Evolutionary conservation across 2,329 filamentous ascomycete species (phyloP).

Genomic region (Scedosporium dehoogii): DNA sequence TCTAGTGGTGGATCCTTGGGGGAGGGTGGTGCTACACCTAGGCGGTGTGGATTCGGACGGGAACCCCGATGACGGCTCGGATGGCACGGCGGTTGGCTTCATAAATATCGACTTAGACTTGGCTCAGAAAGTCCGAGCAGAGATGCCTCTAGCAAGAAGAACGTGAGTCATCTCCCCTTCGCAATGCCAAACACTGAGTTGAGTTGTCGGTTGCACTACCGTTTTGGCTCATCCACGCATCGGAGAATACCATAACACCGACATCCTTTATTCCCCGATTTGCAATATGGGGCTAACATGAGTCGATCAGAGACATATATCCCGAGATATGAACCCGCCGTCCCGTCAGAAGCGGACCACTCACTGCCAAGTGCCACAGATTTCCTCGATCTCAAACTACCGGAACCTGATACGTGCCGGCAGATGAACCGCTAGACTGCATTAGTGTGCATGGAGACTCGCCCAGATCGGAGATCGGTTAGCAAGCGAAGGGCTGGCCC

Average conservation of each 20-base stretch:
- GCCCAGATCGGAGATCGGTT: not conserved
- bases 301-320: conserved; percentile 2
- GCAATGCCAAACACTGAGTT: not conserved
- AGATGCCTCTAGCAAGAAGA: conserved; percentile 42
- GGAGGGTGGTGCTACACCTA: conserved; percentile 55
- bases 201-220: not conserved
- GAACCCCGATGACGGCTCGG: conserved; percentile 28
- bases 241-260: too few relatives aligned
- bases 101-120: conserved; percentile 42
- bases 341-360: too few relatives aligned
- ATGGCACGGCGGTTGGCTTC: conserved; percentile 37
- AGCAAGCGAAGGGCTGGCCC: not conserved
- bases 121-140: conserved; percentile 35
- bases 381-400: too few relatives aligned
- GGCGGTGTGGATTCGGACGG: conserved; percentile 37
- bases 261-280: not conserved
- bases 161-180: conserved; percentile 29
- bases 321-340: conserved; percentile 3
- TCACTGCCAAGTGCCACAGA: too few relatives aligned
- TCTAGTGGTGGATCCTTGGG: conserved; percentile 83
- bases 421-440: not conserved
- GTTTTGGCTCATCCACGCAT: not conserved
- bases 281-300: not conserved
- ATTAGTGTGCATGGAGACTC: not conserved
- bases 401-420: not conserved